Percentiles rank a stretch among this genome's conserved stretches.
Evolutionary conservation across 176 grass and related monocot genomes (phyloP).

Genomic region (Carex pumila): DNA sequence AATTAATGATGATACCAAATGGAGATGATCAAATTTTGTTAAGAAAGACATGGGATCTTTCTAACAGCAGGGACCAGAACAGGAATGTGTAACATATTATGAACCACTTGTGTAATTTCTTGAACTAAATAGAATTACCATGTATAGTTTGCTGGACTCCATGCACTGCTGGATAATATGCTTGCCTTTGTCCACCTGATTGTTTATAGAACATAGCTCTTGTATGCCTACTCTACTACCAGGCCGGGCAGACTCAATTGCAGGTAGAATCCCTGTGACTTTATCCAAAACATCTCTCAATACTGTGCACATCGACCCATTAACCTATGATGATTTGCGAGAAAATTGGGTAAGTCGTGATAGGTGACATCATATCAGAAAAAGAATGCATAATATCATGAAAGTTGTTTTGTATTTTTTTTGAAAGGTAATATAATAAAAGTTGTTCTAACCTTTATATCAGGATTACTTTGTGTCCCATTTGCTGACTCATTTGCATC

Average conservation of each 20-base stretch:
- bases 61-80: not conserved
- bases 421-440: not conserved
- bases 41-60: not conserved
- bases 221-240: conserved; percentile 75
- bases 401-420: too few relatives aligned
- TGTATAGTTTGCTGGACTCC: conserved; percentile 83
- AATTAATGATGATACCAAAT: not conserved
- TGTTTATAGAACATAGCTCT: conserved; percentile 77
- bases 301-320: conserved; percentile 49
- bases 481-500: conserved; percentile 2
- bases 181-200: conserved; percentile 69
- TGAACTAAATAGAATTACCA: conserved; percentile 46
- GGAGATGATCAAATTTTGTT: not conserved
- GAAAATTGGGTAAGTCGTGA: not conserved
- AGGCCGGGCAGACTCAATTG: conserved; percentile 77
- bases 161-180: conserved; percentile 57
- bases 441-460: conserved; percentile 19
- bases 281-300: conserved; percentile 75
- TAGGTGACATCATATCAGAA: not conserved
- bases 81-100: not conserved
- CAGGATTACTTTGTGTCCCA: not conserved
- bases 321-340: conserved; percentile 44
- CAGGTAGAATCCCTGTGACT: conserved; percentile 65
- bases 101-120: not conserved
- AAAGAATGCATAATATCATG: not conserved